Evolutionary conservation across 495 filamentous ascomycete genomes (phyloP).

Genomic region (Annulohypoxylon maeteangense): DNA sequence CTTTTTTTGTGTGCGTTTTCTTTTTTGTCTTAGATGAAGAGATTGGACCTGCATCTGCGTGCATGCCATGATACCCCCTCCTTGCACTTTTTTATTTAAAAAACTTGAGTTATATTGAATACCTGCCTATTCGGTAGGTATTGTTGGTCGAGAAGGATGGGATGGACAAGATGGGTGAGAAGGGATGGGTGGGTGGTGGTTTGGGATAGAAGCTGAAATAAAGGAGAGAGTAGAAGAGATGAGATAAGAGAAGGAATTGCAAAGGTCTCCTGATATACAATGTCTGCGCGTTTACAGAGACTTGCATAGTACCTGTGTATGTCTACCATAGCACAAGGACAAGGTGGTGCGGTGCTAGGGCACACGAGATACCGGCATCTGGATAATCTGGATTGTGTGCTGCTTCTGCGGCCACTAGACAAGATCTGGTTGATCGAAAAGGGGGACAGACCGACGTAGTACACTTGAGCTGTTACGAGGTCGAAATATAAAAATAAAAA

Average conservation of each 20-base stretch:
- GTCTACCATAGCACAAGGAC: background rate
- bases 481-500: background rate
- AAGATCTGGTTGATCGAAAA: background rate
- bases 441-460: background rate
- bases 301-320: background rate
- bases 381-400: background rate
- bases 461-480: background rate
- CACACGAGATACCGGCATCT: background rate
- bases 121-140: background rate
- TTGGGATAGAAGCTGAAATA: background rate
- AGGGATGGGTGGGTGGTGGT: background rate
- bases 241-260: background rate
- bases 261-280: background rate
- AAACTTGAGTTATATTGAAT: background rate
- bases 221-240: background rate
- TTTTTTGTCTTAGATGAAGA: constrained; percentile 11
- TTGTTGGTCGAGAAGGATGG: background rate
- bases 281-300: background rate
- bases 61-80: constrained; percentile 43
- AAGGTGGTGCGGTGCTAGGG: background rate
- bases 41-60: constrained; percentile 33
- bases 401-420: background rate
- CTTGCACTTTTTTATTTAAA: constrained; percentile 4
- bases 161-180: background rate
- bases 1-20: background rate